phyloP scores from a whole-genome alignment of 768 basidiomycete species.

The Gloeophyllum trabeum region DNA sequence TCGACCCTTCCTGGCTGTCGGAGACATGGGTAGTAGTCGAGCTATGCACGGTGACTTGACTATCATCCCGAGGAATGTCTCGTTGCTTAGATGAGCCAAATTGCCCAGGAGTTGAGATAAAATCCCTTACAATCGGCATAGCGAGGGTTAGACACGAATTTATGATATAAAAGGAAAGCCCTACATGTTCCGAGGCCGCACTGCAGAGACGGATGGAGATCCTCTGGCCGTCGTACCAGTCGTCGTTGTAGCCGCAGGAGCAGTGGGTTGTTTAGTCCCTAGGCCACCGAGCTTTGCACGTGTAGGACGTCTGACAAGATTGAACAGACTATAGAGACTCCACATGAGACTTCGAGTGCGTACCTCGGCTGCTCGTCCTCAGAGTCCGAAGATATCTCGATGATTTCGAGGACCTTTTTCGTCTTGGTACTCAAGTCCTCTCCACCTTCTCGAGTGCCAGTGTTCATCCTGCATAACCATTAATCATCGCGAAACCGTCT shows the following conservation, averaged over 20 bases:
- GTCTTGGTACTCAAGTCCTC: neutral
- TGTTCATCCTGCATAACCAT: neutral
- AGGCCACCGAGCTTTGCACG: neutral
- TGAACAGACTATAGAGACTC: neutral
- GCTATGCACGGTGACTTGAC: too few relatives aligned
- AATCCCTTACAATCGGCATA: too few relatives aligned
- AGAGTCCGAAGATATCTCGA: constrained; percentile 26
- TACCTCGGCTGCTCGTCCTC: constrained; percentile 9
- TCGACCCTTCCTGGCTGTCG: too few relatives aligned
- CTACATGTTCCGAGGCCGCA: neutral
- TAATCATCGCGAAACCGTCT: neutral
- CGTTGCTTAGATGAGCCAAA: too few relatives aligned
- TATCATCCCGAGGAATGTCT: too few relatives aligned
- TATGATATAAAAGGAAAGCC: too few relatives aligned
- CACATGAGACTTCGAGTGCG: neutral
- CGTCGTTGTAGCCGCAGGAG: neutral
- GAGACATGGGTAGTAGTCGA: too few relatives aligned
- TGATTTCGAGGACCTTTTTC: constrained; percentile 21
- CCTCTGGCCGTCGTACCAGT: neutral
- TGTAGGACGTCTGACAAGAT: neutral
- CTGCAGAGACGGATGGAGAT: neutral
- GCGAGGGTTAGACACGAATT: too few relatives aligned
- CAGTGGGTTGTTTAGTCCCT: neutral
- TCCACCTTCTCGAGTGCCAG: neutral
- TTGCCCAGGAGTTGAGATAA: too few relatives aligned